Percentiles rank a stretch among this genome's conserved stretches.
Evolutionary conservation across 2,329 filamentous ascomycete genomes (phyloP).

Genomic region (Aschersonia sp.): DNA sequence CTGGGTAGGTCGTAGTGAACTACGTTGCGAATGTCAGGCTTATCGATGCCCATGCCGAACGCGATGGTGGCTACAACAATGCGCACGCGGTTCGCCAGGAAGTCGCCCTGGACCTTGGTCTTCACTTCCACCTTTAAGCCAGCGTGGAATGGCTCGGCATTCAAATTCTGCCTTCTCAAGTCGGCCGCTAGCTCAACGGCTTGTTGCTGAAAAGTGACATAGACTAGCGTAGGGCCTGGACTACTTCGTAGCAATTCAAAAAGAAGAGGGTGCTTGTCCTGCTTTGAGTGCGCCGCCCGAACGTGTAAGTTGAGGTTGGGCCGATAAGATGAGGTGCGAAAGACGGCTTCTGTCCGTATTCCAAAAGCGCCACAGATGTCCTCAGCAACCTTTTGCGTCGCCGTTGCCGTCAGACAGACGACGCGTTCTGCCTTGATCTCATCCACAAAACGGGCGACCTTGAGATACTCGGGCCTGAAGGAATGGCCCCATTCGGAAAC

Average conservation of each 20-base stretch:
- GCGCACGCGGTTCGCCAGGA: slow-evolving; percentile 29
- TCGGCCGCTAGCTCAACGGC: slow-evolving; percentile 24
- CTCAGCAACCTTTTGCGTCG: slow-evolving; percentile 38
- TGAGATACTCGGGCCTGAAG: slow-evolving; percentile 6
- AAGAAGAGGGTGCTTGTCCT: slow-evolving; percentile 22
- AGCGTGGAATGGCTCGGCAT: slow-evolving; percentile 32
- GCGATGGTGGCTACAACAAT: slow-evolving; percentile 35
- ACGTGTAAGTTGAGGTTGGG: slow-evolving; percentile 42
- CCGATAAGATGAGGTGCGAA: slow-evolving; percentile 44
- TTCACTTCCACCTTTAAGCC: slow-evolving; percentile 32
- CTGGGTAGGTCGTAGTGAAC: slow-evolving; percentile 36
- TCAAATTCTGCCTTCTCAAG: slow-evolving; percentile 22
- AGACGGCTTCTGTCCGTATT: slow-evolving; percentile 32
- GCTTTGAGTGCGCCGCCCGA: slow-evolving; percentile 22
- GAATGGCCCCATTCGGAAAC: slow-evolving; percentile 37
- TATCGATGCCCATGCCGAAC: slow-evolving; percentile 48
- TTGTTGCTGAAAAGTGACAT: slow-evolving; percentile 40
- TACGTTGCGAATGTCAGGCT: slow-evolving; percentile 38
- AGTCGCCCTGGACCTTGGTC: slow-evolving; percentile 31
- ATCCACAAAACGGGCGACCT: slow-evolving; percentile 37
- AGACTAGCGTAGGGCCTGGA: slow-evolving; percentile 42
- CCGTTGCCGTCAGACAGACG: slow-evolving; percentile 45
- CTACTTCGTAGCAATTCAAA: slow-evolving; percentile 27
- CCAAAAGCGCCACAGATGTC: slow-evolving; percentile 39
- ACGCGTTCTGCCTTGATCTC: slow-evolving; percentile 44